Percentiles rank a stretch among this genome's conserved stretches.
Evolutionary conservation across 371 early-diverging fungal species (phyloP).

Genomic region (Haplosporangium sp.): DNA sequence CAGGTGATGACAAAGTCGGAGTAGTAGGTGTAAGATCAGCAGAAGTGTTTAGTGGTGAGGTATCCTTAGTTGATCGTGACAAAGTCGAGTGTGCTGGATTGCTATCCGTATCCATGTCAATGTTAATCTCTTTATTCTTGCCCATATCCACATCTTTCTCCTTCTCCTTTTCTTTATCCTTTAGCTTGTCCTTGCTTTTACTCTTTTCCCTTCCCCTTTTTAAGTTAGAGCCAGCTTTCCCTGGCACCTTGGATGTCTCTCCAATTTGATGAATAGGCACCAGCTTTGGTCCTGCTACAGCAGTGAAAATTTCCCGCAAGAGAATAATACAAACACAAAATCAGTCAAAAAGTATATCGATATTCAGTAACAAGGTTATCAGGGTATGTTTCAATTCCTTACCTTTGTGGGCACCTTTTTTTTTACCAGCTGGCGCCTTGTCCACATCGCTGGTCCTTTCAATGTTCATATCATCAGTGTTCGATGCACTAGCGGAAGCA

Average conservation of each 20-base stretch:
- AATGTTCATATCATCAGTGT: neutral
- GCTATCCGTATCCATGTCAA: neutral
- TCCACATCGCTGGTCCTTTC: neutral
- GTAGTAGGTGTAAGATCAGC: neutral
- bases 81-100: neutral
- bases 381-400: neutral
- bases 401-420: constrained; percentile 19
- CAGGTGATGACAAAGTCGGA: neutral
- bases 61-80: neutral
- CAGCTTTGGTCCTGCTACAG: constrained; percentile 21
- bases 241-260: constrained; percentile 5
- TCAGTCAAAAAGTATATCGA: no score
- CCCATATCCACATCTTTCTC: constrained; percentile 7
- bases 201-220: constrained; percentile 10
- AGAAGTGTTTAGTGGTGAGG: neutral
- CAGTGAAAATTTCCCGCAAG: neutral
- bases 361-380: no score
- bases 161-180: constrained; percentile 7
- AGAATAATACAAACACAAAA: no score
- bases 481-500: neutral
- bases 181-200: constrained; percentile 15
- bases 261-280: constrained; percentile 40
- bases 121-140: neutral
- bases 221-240: neutral
- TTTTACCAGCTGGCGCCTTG: constrained; percentile 10